Evolutionary conservation across 257 asterid species (phyloP).

Genomic region (Solanum tarapatanum): DNA sequence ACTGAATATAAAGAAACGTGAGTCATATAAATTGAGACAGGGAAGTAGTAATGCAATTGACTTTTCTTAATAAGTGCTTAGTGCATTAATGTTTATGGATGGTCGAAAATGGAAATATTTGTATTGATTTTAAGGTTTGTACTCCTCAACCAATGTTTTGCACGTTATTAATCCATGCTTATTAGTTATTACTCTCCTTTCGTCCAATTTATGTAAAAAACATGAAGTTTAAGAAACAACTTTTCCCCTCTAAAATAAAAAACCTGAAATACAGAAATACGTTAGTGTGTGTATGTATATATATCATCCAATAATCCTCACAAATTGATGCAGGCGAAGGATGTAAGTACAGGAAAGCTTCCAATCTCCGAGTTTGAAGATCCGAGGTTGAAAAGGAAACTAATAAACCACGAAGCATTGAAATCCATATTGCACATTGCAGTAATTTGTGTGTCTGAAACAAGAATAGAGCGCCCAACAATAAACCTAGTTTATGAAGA

Average conservation of each 20-base stretch:
- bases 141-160: not conserved
- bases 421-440: slow-evolving; percentile 64
- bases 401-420: slow-evolving; percentile 30
- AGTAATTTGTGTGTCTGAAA: slow-evolving; percentile 52
- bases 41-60: no score
- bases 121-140: not conserved
- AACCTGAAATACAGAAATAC: not conserved
- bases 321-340: slow-evolving; percentile 51
- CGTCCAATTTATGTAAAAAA: not conserved
- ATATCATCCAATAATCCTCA: not conserved
- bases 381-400: slow-evolving; percentile 31
- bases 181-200: not conserved
- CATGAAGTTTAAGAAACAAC: not conserved
- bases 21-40: not conserved
- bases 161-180: not conserved
- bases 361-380: slow-evolving; percentile 63
- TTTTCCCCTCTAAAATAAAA: not conserved
- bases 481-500: slow-evolving; percentile 45
- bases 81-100: not conserved
- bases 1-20: not conserved
- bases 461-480: slow-evolving; percentile 64
- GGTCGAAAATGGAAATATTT: not conserved
- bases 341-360: slow-evolving; percentile 49
- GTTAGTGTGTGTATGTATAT: not conserved
- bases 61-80: not conserved